These are phyloP conservation scores for Oryza longistaminata DNA, from an alignment of 176 grass and related monocot genomes.

Conservation along the genomic window DNA sequence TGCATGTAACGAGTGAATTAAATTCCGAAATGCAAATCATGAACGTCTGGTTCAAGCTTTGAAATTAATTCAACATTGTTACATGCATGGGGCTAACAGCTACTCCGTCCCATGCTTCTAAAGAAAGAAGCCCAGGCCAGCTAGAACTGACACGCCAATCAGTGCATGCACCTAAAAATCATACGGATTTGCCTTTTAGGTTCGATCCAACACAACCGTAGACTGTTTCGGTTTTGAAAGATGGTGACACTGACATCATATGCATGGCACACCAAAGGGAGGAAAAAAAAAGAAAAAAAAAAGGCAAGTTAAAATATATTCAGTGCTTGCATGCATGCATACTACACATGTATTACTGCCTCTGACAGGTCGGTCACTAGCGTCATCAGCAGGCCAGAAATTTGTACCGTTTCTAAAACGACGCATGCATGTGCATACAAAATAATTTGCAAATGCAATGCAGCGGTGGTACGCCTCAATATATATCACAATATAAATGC, in stretches of 20 bases:
- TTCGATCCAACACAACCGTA: neutral
- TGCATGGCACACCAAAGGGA: neutral
- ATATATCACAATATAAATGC: neutral
- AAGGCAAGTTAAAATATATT: neutral
- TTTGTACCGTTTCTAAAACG: neutral
- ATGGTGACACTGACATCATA: neutral
- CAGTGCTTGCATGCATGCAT: neutral
- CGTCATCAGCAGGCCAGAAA: neutral
- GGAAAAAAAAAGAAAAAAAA: too few relatives aligned
- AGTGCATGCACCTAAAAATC: neutral
- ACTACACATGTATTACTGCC: neutral
- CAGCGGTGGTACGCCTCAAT: neutral
- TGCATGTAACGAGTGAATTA: neutral
- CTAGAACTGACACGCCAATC: neutral
- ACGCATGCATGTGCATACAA: neutral
- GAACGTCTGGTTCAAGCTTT: neutral
- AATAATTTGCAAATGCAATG: constrained; percentile 1
- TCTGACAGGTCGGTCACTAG: neutral
- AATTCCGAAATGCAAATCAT: neutral
- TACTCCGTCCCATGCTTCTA: neutral
- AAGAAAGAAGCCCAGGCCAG: neutral
- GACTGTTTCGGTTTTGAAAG: constrained; percentile 18
- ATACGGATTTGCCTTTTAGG: neutral
- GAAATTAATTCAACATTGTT: neutral
- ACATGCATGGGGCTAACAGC: neutral